phyloP scores from a whole-genome alignment of 345 rosid species.

The Lenwebbia sp. region DNA sequence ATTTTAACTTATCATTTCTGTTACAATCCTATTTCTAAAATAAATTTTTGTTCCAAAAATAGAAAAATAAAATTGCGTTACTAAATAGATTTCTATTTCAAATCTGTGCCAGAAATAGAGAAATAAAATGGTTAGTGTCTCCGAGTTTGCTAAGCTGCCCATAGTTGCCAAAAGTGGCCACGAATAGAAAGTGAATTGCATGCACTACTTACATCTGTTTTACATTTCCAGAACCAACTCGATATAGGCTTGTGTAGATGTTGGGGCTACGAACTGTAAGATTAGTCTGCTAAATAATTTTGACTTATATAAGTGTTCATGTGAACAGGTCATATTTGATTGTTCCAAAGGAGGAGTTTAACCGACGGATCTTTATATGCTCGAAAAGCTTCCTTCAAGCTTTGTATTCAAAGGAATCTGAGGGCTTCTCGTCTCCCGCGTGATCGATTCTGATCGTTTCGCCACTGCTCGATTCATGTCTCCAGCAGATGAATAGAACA shows the following conservation, averaged over 20 bases:
- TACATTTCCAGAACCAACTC: not conserved
- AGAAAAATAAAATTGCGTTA: too few relatives aligned
- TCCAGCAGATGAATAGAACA: not conserved
- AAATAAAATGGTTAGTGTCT: not conserved
- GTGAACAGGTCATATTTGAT: not conserved
- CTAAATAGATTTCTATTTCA: too few relatives aligned
- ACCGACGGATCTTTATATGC: not conserved
- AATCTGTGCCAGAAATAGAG: too few relatives aligned
- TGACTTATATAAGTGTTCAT: not conserved
- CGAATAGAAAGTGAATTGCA: not conserved
- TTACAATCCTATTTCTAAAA: too few relatives aligned
- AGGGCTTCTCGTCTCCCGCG: too few relatives aligned
- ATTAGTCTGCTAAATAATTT: not conserved
- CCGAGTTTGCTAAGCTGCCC: not conserved
- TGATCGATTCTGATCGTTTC: not conserved
- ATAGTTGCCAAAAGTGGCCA: not conserved
- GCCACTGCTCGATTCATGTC: not conserved
- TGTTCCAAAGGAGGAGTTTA: not conserved
- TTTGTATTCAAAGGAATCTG: too few relatives aligned
- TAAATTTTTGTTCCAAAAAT: too few relatives aligned
- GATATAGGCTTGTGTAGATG: not conserved
- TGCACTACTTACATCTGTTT: not conserved
- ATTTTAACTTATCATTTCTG: too few relatives aligned
- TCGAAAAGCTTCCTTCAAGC: not conserved
- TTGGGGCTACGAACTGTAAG: not conserved